Base-by-base conservation (phyloP, 257 asterid genomes). In the Lithospermum erythrorhizon region DNA sequence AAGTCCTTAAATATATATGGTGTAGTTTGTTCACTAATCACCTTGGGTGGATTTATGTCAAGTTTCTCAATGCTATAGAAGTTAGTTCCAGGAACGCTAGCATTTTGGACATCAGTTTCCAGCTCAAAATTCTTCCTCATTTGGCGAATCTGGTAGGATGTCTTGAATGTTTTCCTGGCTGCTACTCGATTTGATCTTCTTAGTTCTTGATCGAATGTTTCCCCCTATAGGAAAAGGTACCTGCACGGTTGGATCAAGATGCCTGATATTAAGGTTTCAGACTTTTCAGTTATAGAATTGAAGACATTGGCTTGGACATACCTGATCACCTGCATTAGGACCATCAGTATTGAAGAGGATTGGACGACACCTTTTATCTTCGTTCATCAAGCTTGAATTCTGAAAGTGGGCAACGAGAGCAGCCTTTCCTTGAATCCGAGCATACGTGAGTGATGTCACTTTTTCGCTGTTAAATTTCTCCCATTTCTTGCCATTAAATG, bases 301-400 rank as follows among this genome's bases (percentile, higher is more conserved):
- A 29, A 35, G 47, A 20, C 13, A 32, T 53, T 19, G 20, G 27
- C 49, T 15, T 27, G 54, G 21, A 15, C 68, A 35, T 77, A 93
- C 99, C 99, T 93, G 99, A 73, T 93, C 99, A n/a, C 99, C 99
- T 24, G 99, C 99, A 79, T 89, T 86, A 14, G 96, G 97, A 74
- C 99, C 99, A 77, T 93, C 96, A 18, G 97, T 86, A 66, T 84
- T 91, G 78, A 93, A 89, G 65, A 93, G 96, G 49, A 93, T 89
- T 54, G 97, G 99, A 52, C 99, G 93, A 67, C 99, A 93, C 63
- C 99, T 79, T 78, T 93, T 93, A 76, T 93, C 97, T 77, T 93
- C 99, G 66, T 86, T 93, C 99, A 93, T 93, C 87, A 93, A 78
- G 85, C 99, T 93, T 58, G 97, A 89, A 69, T 93, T 93, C 85